These are phyloP conservation scores for Coemansia sp. DNA, from an alignment of 192 early-diverging fungal species.

Conservation along the genomic window DNA sequence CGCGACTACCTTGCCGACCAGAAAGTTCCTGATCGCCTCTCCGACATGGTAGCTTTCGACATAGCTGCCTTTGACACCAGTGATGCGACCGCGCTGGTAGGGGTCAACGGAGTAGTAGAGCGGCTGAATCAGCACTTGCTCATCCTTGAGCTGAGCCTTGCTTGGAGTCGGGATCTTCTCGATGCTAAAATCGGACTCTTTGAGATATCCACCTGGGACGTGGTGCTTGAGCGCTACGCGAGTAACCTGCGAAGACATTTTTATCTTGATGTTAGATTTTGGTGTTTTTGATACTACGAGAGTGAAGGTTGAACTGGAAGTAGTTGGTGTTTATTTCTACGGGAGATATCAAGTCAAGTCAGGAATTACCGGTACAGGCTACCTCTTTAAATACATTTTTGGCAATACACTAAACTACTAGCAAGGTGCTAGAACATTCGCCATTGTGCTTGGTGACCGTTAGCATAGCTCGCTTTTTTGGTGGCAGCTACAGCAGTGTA, in stretches of 20 bases:
- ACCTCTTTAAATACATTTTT: too few relatives aligned
- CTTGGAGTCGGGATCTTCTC: slow-evolving; percentile 12
- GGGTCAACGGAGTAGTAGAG: slow-evolving; percentile 75
- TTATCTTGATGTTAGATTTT: not conserved
- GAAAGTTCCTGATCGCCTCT: slow-evolving; percentile 33
- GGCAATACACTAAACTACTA: too few relatives aligned
- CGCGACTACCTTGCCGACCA: slow-evolving; percentile 63
- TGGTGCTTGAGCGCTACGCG: slow-evolving; percentile 23
- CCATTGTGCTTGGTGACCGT: too few relatives aligned
- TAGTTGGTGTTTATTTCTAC: too few relatives aligned
- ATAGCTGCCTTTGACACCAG: slow-evolving; percentile 57
- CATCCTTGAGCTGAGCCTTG: slow-evolving; percentile 21
- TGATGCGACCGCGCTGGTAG: slow-evolving; percentile 75
- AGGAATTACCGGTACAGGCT: too few relatives aligned
- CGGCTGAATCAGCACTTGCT: slow-evolving; percentile 56
- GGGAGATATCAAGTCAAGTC: too few relatives aligned
- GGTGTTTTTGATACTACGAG: not conserved
- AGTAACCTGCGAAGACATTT: slow-evolving; percentile 12
- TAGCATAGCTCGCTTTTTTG: too few relatives aligned
- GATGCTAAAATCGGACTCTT: slow-evolving; percentile 29
- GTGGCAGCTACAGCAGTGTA: too few relatives aligned
- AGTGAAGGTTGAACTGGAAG: too few relatives aligned
- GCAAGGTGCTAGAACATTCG: too few relatives aligned
- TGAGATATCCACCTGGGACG: slow-evolving; percentile 20
- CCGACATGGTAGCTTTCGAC: slow-evolving; percentile 59